Conservation (phyloP, 2,329 filamentous ascomycete genomes). For the Gaeumannomyces sp. region DNA sequence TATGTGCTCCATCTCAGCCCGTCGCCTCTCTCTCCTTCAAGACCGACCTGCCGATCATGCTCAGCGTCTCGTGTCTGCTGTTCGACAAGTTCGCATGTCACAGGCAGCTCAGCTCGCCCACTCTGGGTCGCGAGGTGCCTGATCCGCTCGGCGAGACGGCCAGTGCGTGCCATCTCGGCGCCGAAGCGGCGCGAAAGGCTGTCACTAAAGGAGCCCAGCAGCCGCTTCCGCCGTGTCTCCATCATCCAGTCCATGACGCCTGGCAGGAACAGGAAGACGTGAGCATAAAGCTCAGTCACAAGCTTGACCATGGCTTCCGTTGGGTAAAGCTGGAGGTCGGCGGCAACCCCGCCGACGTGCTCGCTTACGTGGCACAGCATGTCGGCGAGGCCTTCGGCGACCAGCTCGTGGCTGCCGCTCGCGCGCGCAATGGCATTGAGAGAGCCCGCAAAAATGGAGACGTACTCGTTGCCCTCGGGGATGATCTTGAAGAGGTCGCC, state of each 20-base stretch:
- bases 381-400: no score
- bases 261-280: constrained; percentile 20
- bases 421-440: no score
- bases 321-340: no score
- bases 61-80: no score
- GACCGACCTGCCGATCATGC: no score
- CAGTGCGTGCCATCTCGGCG: constrained; percentile 14
- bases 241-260: constrained; percentile 20
- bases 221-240: constrained; percentile 12
- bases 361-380: no score
- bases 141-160: constrained; percentile 9
- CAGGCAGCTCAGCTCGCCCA: constrained; percentile 13
- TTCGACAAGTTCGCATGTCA: not conserved
- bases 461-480: no score
- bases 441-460: no score
- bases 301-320: not conserved
- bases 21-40: no score
- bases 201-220: constrained; percentile 18
- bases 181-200: constrained; percentile 12
- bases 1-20: not conserved
- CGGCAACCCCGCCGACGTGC: no score
- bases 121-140: constrained; percentile 13
- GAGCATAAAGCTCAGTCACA: constrained; percentile 18
- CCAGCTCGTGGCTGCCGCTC: no score
- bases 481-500: no score